phyloP scores from a whole-genome alignment of 768 basidiomycete genomes.

The Amanita brunnescens region DNA sequence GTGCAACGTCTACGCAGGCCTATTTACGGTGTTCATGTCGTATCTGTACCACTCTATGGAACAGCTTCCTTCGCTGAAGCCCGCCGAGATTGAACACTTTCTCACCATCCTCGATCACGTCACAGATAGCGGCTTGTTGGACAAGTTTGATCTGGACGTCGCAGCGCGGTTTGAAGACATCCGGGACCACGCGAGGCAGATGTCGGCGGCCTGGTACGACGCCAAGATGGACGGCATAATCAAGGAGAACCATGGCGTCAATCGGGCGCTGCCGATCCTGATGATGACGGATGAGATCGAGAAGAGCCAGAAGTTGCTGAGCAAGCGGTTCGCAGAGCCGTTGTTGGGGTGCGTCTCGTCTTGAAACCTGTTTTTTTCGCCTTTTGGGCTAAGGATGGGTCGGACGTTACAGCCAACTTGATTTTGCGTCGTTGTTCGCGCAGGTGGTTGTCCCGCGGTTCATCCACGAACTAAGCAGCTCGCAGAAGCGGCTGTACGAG shows the following conservation, averaged over 20 bases:
- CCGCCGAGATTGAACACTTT: constrained; percentile 56
- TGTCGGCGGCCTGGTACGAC: constrained; percentile 55
- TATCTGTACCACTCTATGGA: constrained; percentile 82
- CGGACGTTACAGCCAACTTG: constrained; percentile 42
- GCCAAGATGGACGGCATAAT: constrained; percentile 56
- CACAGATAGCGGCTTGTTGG: constrained; percentile 59
- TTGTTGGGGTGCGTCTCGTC: constrained; percentile 59
- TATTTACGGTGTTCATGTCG: constrained; percentile 85
- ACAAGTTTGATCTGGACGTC: constrained; percentile 68
- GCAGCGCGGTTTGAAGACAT: constrained; percentile 58
- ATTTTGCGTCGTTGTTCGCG: constrained; percentile 69
- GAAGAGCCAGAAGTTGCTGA: constrained; percentile 72
- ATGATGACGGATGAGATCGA: constrained; percentile 86
- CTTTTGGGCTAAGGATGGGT: constrained; percentile 2
- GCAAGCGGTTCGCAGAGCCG: constrained; percentile 82
- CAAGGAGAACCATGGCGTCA: constrained; percentile 50
- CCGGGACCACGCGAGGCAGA: constrained; percentile 50
- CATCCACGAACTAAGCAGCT: constrained; percentile 55
- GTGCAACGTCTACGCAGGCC: constrained; percentile 53
- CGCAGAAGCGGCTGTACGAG: constrained; percentile 69
- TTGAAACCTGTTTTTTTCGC: not conserved
- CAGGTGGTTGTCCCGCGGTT: constrained; percentile 60
- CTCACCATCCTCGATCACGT: constrained; percentile 65
- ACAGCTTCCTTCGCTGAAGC: constrained; percentile 62
- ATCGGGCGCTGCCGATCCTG: constrained; percentile 72